Percentiles rank a stretch among this genome's conserved stretches.
Evolutionary conservation across 192 early-diverging fungal genomes (phyloP).

Genomic region (Backusella morwellensis): DNA sequence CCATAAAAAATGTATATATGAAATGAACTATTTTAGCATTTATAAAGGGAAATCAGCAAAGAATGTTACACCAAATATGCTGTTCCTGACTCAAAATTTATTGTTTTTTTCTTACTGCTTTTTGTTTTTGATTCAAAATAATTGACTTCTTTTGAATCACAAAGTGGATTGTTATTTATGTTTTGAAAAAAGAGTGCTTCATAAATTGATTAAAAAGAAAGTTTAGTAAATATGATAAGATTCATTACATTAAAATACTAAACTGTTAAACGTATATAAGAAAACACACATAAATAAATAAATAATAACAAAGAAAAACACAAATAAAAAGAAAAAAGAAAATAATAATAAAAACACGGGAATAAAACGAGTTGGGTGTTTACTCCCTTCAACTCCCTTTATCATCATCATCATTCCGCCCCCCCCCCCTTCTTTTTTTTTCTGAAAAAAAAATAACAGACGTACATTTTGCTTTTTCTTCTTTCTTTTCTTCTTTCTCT

Average conservation of each 20-base stretch:
- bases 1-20: background rate
- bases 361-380: constrained; percentile 1
- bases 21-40: background rate
- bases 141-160: background rate
- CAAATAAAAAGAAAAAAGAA: background rate
- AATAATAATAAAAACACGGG: constrained; percentile 6
- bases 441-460: background rate
- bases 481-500: background rate
- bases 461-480: background rate
- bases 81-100: constrained; percentile 1
- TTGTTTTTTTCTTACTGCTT: background rate
- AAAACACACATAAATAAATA: background rate
- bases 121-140: background rate
- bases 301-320: background rate
- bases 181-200: background rate
- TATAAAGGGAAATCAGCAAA: background rate
- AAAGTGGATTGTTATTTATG: background rate
- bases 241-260: background rate
- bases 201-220: background rate
- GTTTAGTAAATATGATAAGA: background rate
- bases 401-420: background rate
- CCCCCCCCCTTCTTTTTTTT: background rate
- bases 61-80: constrained; percentile 5
- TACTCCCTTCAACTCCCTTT: constrained; percentile 7
- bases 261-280: background rate